Evolutionary conservation across 805 yeast species (phyloP), one percentile per base, ranked within the genome.

Genomic region (Hanseniaspora taiwanica): DNA sequence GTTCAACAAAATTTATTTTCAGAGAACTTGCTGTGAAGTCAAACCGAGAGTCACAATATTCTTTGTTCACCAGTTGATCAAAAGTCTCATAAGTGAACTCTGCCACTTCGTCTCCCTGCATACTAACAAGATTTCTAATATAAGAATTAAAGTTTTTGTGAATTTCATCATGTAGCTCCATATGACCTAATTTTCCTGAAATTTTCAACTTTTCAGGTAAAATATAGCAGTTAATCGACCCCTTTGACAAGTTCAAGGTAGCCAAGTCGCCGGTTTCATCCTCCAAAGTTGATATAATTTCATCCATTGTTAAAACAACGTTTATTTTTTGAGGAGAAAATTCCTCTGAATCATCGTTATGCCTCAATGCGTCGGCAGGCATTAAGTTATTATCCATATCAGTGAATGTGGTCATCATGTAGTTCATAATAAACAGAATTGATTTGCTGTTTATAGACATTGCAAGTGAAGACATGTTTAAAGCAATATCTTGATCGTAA

Each of bases 41-140:
- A 10, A 84, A 52, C 1, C 43, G 23, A 1, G 61, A 56, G 42
- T 71, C 74, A 51, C 71, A 81, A 25, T 54, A 51, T 3, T 69
- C 64, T 16, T 66, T 60, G 1, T 58, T 59, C 36, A 72, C 66
- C 7, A 65, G 65, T 0, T 67, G 63, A 56, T 81, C 91, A 56
- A 72, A 80, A 0, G 96, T 84, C 54, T 86, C 93, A 55, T 87
- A 91, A 3, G 71, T 65, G 47, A 91, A 70, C 54, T 86, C 94
- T 0, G 89, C 93, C 36, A 86, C 65, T 19, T 55, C 59, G 44
- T 81, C 75, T 13, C 86, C 96, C 51, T 83, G 86, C 55, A 91
- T 85, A 40, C 78, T 73, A 19, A 91, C 68, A 20, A 91, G 61
- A 46, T 74, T 72, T 45, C 89, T 66, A 44, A 79, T 57, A 3